phyloP scores from a whole-genome alignment of 495 filamentous ascomycete genomes.

The Aspergillus heteromorphus region DNA sequence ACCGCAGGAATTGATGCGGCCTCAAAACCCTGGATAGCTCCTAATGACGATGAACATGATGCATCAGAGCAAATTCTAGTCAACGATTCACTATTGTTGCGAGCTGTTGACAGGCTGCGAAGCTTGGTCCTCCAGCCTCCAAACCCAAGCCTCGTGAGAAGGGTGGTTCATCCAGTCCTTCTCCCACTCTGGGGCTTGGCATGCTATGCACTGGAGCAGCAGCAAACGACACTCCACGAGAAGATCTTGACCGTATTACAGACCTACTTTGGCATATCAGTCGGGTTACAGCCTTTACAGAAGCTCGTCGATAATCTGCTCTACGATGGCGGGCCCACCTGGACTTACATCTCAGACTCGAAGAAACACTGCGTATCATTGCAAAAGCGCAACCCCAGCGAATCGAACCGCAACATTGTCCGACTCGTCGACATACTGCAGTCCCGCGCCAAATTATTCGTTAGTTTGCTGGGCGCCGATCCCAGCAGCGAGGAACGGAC shows the following conservation, averaged over 20 bases:
- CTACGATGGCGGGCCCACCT: conserved; percentile 46
- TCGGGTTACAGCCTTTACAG: conserved; percentile 36
- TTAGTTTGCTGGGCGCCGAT: conserved; percentile 48
- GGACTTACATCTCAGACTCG: conserved; percentile 38
- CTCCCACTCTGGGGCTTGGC: conserved; percentile 66
- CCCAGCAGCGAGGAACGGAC: conserved; percentile 51
- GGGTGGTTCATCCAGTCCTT: conserved; percentile 58
- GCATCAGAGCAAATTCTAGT: conserved; percentile 16
- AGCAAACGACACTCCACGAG: conserved; percentile 24
- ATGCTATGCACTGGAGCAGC: conserved; percentile 44
- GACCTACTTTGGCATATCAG: conserved; percentile 46
- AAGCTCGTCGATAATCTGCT: conserved; percentile 45
- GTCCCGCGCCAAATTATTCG: conserved; percentile 43
- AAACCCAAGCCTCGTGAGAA: conserved; percentile 66
- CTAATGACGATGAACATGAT: not conserved
- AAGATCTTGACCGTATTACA: conserved; percentile 32
- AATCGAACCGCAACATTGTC: conserved; percentile 29
- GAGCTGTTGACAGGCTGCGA: conserved; percentile 52
- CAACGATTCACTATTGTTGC: conserved; percentile 16
- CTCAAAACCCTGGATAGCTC: conserved; percentile 22
- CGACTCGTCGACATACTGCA: conserved; percentile 35
- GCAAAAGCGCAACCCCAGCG: conserved; percentile 13
- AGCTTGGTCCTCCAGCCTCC: conserved; percentile 60
- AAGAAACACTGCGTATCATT: conserved; percentile 36
- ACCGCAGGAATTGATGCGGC: conserved; percentile 44